Conservation (phyloP, 495 filamentous ascomycete genomes). For the Bacidia rubella region DNA sequence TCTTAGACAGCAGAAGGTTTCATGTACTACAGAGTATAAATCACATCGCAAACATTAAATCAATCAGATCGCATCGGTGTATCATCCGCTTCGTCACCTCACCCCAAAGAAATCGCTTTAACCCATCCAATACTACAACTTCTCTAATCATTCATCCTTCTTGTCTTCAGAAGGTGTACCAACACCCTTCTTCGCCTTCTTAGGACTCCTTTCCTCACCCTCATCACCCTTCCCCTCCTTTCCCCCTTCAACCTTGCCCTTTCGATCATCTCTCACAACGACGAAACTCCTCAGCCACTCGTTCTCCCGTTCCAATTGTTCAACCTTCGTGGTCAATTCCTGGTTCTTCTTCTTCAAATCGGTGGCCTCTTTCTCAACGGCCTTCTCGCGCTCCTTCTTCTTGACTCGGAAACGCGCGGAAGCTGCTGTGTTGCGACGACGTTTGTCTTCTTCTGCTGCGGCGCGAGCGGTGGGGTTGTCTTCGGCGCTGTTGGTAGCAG, state of each 20-base stretch:
- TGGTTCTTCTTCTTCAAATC: slow-evolving; percentile 79
- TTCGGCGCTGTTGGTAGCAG: slow-evolving; percentile 19
- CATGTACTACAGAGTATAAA: too few species aligned
- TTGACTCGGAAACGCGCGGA: slow-evolving; percentile 92
- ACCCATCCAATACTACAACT: too few species aligned
- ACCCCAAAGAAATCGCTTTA: too few species aligned
- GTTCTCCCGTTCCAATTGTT: slow-evolving; percentile 87
- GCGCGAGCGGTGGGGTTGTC: slow-evolving; percentile 44
- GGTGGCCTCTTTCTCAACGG: slow-evolving; percentile 78
- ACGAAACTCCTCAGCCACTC: slow-evolving; percentile 91
- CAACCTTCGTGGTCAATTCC: slow-evolving; percentile 65
- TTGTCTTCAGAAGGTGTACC: slow-evolving; percentile 5
- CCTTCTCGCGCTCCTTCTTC: slow-evolving; percentile 97
- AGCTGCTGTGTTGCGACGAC: slow-evolving; percentile 89
- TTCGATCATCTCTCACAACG: slow-evolving; percentile 73
- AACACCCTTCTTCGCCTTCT: slow-evolving; percentile 7
- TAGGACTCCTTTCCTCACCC: background rate
- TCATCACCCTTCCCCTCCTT: slow-evolving; percentile 2
- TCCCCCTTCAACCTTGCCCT: slow-evolving; percentile 28
- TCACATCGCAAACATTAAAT: too few species aligned
- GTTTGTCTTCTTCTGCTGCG: slow-evolving; percentile 93
- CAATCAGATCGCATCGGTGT: too few species aligned
- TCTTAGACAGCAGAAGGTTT: too few species aligned
- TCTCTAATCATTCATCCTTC: too few species aligned
- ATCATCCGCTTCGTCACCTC: too few species aligned